phyloP scores from a whole-genome alignment of 2,329 filamentous ascomycete genomes.

The Zymoseptoria ardabiliae region DNA sequence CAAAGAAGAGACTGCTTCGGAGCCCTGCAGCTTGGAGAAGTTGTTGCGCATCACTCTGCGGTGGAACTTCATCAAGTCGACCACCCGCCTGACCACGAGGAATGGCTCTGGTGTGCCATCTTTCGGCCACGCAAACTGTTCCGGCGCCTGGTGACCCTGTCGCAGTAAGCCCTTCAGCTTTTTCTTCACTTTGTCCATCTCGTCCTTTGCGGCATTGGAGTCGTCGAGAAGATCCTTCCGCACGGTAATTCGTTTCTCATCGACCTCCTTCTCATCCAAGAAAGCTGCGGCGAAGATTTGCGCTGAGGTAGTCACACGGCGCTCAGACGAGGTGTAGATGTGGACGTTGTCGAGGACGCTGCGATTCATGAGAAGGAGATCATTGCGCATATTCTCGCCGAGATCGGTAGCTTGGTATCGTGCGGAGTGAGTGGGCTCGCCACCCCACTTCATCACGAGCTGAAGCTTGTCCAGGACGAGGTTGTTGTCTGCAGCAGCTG shows the following conservation, averaged over 20 bases:
- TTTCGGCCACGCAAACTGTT: slow-evolving; percentile 95
- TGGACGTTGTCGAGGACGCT: slow-evolving; percentile 88
- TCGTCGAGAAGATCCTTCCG: slow-evolving; percentile 94
- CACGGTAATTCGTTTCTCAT: slow-evolving; percentile 78
- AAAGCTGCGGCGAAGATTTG: slow-evolving; percentile 94
- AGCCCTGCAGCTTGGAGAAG: slow-evolving; percentile 65
- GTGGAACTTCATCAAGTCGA: slow-evolving; percentile 97
- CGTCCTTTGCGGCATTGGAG: slow-evolving; percentile 95
- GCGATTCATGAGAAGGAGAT: slow-evolving; percentile 84
- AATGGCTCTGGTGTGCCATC: slow-evolving; percentile 90
- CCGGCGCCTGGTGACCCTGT: slow-evolving; percentile 85
- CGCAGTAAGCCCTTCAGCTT: slow-evolving; percentile 89
- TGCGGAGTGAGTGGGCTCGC: slow-evolving; percentile 94
- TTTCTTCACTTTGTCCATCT: slow-evolving; percentile 99
- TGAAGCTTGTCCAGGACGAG: slow-evolving; percentile 92
- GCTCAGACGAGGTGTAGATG: slow-evolving; percentile 91
- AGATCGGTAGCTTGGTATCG: slow-evolving; percentile 94
- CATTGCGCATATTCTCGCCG: slow-evolving; percentile 91
- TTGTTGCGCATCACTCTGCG: slow-evolving; percentile 92
- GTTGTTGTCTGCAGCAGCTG: slow-evolving; percentile 87
- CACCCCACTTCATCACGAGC: slow-evolving; percentile 97
- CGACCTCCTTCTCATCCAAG: slow-evolving; percentile 75
- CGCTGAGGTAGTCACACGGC: slow-evolving; percentile 88
- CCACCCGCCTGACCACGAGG: slow-evolving; percentile 82
- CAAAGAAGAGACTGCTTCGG: slow-evolving; percentile 55